Evolutionary conservation across 1,284 basidiomycete genomes (phyloP).

Genomic region (Microbotryomycetes sp.): DNA sequence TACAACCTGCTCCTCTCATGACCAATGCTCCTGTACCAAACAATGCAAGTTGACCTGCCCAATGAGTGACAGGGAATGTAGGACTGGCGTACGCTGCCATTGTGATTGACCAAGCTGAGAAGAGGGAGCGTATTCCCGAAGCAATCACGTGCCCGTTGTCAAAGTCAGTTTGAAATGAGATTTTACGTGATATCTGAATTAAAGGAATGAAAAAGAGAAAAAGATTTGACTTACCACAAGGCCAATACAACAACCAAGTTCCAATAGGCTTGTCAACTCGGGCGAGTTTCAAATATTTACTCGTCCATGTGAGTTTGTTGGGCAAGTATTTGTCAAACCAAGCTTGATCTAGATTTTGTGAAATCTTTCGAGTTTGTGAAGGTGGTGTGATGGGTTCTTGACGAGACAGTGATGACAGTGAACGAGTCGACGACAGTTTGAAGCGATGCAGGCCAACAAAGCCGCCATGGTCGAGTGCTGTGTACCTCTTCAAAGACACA

Average conservation of each 20-base stretch:
- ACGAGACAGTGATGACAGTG: too few relatives aligned
- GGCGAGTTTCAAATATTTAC: constrained; percentile 76
- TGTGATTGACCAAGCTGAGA: constrained; percentile 85
- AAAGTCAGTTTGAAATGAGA: neutral
- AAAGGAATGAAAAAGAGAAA: neutral
- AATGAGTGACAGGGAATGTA: constrained; percentile 54
- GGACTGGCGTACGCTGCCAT: constrained; percentile 78
- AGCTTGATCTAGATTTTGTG: too few relatives aligned
- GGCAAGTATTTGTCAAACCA: constrained; percentile 16
- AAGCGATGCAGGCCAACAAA: too few relatives aligned
- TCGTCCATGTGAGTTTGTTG: constrained; percentile 18
- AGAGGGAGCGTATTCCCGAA: too few relatives aligned
- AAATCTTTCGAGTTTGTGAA: too few relatives aligned
- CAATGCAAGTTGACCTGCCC: constrained; percentile 67
- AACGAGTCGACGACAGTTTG: too few relatives aligned
- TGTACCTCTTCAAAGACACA: too few relatives aligned
- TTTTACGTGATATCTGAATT: neutral
- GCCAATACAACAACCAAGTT: constrained; percentile 82
- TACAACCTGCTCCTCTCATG: constrained; percentile 98
- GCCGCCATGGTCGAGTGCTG: too few relatives aligned
- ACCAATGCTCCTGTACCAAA: constrained; percentile 87
- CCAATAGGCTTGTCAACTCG: constrained; percentile 95
- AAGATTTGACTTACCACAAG: constrained; percentile 62
- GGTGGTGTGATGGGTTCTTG: too few relatives aligned
- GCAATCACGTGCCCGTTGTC: constrained; percentile 1